Conservation (phyloP, 108 stramenopile genomes). For the Fragilariopsis cylindrus region DNA sequence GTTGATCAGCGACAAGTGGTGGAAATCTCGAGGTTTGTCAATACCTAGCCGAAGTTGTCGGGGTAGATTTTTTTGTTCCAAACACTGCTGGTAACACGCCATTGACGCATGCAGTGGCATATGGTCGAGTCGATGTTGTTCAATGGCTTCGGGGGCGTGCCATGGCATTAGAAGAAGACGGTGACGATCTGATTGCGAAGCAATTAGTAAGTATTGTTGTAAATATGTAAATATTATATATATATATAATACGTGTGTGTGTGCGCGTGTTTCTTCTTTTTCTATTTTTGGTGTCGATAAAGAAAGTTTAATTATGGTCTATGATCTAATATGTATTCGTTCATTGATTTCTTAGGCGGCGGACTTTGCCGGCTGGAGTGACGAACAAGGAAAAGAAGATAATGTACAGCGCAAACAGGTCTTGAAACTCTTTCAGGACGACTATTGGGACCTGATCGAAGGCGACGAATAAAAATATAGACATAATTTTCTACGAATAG, state of each 20-base stretch:
- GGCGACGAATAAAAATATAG: neutral
- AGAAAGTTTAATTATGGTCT: neutral
- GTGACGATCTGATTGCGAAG: slow-evolving; percentile 36
- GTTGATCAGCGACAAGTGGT: slow-evolving; percentile 29
- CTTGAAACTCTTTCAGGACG: slow-evolving; percentile 47
- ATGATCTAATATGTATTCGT: neutral
- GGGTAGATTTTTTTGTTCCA: slow-evolving; percentile 64
- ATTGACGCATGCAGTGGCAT: slow-evolving; percentile 78
- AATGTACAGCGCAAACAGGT: slow-evolving; percentile 39
- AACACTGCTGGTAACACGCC: slow-evolving; percentile 82
- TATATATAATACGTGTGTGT: no score
- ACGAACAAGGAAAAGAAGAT: slow-evolving; percentile 20
- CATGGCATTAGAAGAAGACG: neutral
- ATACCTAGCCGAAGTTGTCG: slow-evolving; percentile 60
- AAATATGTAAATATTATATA: neutral
- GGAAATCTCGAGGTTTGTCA: slow-evolving; percentile 65
- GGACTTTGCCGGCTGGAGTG: slow-evolving; percentile 52
- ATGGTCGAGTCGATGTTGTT: slow-evolving; percentile 62
- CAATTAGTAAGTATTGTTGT: slow-evolving; percentile 17
- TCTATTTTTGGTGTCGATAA: neutral
- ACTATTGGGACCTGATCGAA: slow-evolving; percentile 24
- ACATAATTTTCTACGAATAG: no score
- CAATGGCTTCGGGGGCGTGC: slow-evolving; percentile 63
- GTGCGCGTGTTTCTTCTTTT: no score
- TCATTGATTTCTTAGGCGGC: slow-evolving; percentile 25